Conservation (phyloP, 805 yeast species). For the Kuraishia floccosa region DNA sequence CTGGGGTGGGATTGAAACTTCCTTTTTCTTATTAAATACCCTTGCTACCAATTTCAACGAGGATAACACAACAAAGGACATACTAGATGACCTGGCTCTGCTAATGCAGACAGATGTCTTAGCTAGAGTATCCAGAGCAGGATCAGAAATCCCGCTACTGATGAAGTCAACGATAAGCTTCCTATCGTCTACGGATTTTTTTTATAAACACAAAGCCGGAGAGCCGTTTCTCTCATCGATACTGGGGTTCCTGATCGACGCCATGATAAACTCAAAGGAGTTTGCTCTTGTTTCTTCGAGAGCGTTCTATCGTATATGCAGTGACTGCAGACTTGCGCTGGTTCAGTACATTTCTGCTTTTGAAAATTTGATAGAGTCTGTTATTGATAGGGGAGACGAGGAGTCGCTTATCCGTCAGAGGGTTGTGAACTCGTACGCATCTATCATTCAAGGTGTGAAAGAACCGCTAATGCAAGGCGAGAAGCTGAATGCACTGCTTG, state of each 20-base stretch:
- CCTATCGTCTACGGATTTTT: constrained; percentile 49
- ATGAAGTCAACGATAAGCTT: constrained; percentile 30
- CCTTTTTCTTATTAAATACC: constrained; percentile 45
- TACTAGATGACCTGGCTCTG: constrained; percentile 10
- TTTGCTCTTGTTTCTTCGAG: constrained; percentile 31
- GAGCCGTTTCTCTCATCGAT: constrained; percentile 32
- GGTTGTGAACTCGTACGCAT: constrained; percentile 49
- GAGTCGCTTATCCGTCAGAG: constrained; percentile 43
- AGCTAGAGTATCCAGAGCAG: constrained; percentile 5
- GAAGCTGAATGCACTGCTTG: constrained; percentile 11
- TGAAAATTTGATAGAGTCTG: constrained; percentile 32
- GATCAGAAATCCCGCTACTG: not conserved
- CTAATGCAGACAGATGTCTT: constrained; percentile 20
- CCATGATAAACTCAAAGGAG: constrained; percentile 15
- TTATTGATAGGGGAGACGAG: constrained; percentile 27
- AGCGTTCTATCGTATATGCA: constrained; percentile 49
- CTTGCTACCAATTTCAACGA: constrained; percentile 41
- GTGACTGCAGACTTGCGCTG: constrained; percentile 34
- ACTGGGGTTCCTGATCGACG: constrained; percentile 32
- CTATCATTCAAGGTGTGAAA: constrained; percentile 43
- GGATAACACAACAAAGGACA: constrained; percentile 13
- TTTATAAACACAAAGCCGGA: constrained; percentile 38
- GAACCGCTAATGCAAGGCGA: constrained; percentile 33
- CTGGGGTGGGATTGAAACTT: constrained; percentile 39
- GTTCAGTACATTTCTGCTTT: constrained; percentile 32